These are phyloP conservation scores for Cordyceps tenuipes DNA, from an alignment of 2,329 filamentous ascomycete genomes.

Conservation along the genomic window DNA sequence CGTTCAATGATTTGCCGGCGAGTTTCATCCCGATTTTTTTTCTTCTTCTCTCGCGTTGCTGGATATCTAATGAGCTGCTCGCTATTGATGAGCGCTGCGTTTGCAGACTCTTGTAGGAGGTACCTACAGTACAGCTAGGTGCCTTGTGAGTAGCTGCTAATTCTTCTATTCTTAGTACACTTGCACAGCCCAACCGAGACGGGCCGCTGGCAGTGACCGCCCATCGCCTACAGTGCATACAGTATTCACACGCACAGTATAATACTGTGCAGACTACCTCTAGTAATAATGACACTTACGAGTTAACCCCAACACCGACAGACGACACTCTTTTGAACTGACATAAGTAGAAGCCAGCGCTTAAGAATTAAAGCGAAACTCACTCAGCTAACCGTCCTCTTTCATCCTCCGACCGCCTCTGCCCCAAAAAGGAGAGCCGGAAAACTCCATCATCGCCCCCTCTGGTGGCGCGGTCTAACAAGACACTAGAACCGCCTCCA, in stretches of 20 bases:
- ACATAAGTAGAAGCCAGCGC: background rate
- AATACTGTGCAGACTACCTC: too few species aligned
- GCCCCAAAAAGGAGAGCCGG: background rate
- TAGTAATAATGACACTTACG: too few species aligned
- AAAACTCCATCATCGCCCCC: background rate
- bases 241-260: too few species aligned
- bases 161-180: constrained; percentile 10
- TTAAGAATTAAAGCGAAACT: background rate
- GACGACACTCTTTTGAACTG: too few species aligned
- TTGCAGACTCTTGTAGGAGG: too few species aligned
- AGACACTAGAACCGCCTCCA: background rate
- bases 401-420: background rate
- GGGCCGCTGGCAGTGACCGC: background rate
- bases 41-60: background rate
- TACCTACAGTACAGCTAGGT: too few species aligned
- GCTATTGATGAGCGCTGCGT: background rate
- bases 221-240: too few species aligned
- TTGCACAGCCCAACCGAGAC: background rate
- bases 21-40: background rate
- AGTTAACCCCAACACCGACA: background rate
- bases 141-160: too few species aligned
- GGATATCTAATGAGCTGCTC: background rate
- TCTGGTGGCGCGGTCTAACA: background rate
- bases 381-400: background rate
- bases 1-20: background rate